Percentiles rank a stretch among this genome's conserved stretches.
Evolutionary conservation across 2,329 filamentous ascomycete species (phyloP).

Genomic region (Scytalidium lignicola): DNA sequence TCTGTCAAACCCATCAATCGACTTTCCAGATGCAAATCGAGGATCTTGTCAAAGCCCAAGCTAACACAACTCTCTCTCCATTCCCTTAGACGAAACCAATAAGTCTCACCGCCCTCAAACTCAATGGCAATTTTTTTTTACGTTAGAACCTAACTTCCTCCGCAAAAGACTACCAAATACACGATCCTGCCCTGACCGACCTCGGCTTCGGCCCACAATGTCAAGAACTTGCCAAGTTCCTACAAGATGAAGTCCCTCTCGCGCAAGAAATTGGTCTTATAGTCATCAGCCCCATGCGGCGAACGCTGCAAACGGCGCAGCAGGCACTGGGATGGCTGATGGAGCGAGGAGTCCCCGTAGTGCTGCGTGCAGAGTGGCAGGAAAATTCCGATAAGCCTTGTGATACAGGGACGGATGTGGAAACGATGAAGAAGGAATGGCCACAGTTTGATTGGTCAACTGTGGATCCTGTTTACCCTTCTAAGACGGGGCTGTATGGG

Average conservation of each 20-base stretch:
- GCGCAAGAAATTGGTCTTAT: conserved; percentile 26
- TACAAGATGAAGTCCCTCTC: conserved; percentile 22
- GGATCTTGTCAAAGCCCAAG: too few relatives aligned
- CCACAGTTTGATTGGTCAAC: conserved; percentile 27
- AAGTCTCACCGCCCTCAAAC: conserved; percentile 20
- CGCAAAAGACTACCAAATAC: conserved; percentile 17
- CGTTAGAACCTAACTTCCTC: conserved; percentile 18
- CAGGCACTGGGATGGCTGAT: conserved; percentile 26
- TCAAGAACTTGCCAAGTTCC: conserved; percentile 13
- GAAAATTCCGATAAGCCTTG: conserved; percentile 27
- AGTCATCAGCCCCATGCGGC: conserved; percentile 26
- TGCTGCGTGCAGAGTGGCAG: conserved; percentile 25
- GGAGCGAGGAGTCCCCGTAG: conserved; percentile 21
- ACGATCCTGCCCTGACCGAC: conserved; percentile 17
- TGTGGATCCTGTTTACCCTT: conserved; percentile 25
- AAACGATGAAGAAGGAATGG: conserved; percentile 24
- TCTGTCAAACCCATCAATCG: too few relatives aligned
- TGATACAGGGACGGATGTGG: conserved; percentile 23
- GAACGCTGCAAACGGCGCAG: conserved; percentile 25
- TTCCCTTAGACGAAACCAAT: conserved; percentile 24
- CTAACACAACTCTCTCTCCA: too few relatives aligned
- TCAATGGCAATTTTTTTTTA: too few relatives aligned
- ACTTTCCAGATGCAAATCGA: too few relatives aligned
- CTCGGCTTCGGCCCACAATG: conserved; percentile 20
- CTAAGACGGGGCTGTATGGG: conserved; percentile 25